Evolutionary conservation across 164 flowering plant species (phyloP), one percentile per base, ranked within the genome.

Genomic region (Protea cynaroides): DNA sequence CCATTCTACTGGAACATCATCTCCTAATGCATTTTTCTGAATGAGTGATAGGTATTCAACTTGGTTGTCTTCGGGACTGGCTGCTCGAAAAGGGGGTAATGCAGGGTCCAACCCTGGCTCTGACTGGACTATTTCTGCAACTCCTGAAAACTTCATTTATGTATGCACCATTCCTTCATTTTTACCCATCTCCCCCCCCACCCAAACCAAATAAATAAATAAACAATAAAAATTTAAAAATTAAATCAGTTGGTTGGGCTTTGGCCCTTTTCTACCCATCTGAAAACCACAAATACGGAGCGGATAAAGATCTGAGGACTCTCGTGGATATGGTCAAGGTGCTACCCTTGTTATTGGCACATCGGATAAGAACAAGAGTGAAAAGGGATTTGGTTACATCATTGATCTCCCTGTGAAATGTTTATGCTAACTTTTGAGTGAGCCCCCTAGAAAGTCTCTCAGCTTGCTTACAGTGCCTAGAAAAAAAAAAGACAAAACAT

Each of bases 101-200:
- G 47, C 78, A 17, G 75, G 77, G 52, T 58, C 86, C 63, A 77
- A 58, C 60, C 67, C 86, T 65, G 94, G 87, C 61, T 71, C 64
- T 73, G 95, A 91, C 55, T 91, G 97, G 99, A 93, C 93, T 38
- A 56, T 80, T 55, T 73, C 89, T 68, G 96, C 93, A 74, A 77
- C 65, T 17, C 84, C 89, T 49, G 96, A 95, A 38, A 97, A 89
- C 72, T 86, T 95, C 56, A 68, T 95, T 25, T 86, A 79, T 79
- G 97, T 94, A 83, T 29, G 91, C 47, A 54, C 19, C 23, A 8
- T 8, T 63, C 68, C 25, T 62, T 12, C 24, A 22, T 55, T n/a
- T 40, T 40, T 40, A 12, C 14, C 14, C 46, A n/a, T n/a, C 46
- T 40, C 4, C 34, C 34, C 34, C 5, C 34, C 34, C 1, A n/a